Evolutionary conservation across 495 filamentous ascomycete genomes (phyloP), one percentile per base, ranked within the genome.

Genomic region (Terfezia boudieri): DNA sequence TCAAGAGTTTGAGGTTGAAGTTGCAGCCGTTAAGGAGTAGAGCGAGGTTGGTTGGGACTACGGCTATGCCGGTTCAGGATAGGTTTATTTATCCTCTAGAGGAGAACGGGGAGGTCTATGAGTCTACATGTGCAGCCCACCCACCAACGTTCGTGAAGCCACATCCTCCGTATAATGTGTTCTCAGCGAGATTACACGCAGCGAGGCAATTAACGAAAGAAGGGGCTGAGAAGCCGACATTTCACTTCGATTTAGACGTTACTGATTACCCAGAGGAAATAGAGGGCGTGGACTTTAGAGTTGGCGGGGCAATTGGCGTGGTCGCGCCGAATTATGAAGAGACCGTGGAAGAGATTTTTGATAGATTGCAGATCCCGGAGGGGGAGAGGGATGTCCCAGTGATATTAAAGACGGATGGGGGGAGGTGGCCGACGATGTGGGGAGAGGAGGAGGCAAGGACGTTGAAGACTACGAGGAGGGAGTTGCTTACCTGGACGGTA

Each of bases 361-460:
- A 94, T 59, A 69, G 81, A 12, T 78, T 98, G 8, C 71, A 81
- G 53, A 74, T 95, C 16, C 84, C 85, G 4, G 76, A 74, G 36
- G 80, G 76, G 55, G 74, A 90, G 53, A 79, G 89, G 43, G 84
- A 93, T 63, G 87, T 83, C 68, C 80, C 81, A 14, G 73, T 94
- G 22, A 69, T 79, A 12, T 68, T 96, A 41, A 76, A 78, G 60
- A 98, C 90, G 2, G 76, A 72, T 22, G 74, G 72, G 37, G 92
- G 92, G 14, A 73, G 90, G 9, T 98, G 90, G 90, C 90, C 90
- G 2, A 96, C 90, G 9, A 90, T 98, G 49, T 98, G 92, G 90
- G 89, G 88, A 20, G 83, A 90, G n/a, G 88, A 95, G 35, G 62
- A 84, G 61, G 66, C 89, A 1, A 74, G 92, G 43, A 79, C 88